Evolutionary conservation across 257 asterid species (phyloP).

Genomic region (Asclepias syriaca): DNA sequence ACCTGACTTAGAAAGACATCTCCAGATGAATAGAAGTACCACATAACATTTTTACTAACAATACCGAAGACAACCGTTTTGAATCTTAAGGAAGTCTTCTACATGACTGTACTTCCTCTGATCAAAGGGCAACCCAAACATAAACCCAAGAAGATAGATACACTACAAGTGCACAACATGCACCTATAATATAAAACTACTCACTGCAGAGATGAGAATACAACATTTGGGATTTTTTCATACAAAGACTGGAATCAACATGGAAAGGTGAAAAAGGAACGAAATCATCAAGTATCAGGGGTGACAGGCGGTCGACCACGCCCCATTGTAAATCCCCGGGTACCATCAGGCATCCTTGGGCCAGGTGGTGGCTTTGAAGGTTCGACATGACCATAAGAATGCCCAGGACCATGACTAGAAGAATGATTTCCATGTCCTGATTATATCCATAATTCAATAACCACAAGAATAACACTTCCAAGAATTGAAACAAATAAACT

Average conservation of each 20-base stretch:
- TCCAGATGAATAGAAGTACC: too few species aligned
- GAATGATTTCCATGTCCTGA: conserved; percentile 53
- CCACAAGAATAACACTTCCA: not conserved
- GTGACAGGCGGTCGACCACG: conserved; percentile 70
- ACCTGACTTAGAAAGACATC: too few species aligned
- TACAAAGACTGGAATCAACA: conserved; percentile 20
- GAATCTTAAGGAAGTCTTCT: not conserved
- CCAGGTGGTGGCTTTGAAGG: conserved; percentile 93
- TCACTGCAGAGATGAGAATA: not conserved
- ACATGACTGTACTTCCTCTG: not conserved
- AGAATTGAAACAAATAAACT: not conserved
- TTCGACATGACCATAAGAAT: conserved; percentile 44
- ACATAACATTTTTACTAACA: too few species aligned
- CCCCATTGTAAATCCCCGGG: conserved; percentile 83
- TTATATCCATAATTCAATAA: not conserved
- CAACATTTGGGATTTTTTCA: conserved; percentile 5
- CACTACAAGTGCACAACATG: not conserved
- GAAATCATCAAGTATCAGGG: conserved; percentile 9
- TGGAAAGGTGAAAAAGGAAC: not conserved
- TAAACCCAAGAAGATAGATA: not conserved
- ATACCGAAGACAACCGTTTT: not conserved
- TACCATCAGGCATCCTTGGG: conserved; percentile 98
- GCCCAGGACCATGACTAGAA: conserved; percentile 18
- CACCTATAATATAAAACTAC: not conserved
- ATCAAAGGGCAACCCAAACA: not conserved